Evolutionary conservation across 2,329 filamentous ascomycete genomes (phyloP).

Genomic region (Helotiales sp.): DNA sequence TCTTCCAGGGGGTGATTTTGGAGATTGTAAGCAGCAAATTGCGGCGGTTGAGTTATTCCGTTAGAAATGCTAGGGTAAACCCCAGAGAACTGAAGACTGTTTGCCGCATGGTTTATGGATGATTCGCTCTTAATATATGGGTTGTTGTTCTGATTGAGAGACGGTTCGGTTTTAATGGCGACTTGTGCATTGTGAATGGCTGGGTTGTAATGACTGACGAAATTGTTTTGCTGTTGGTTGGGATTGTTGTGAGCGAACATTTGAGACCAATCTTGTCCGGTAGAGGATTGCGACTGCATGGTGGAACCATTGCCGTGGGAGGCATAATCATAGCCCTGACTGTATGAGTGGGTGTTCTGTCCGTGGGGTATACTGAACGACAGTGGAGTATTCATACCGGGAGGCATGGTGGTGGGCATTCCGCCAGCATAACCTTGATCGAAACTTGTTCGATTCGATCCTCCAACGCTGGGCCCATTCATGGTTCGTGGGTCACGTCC

Average conservation of each 20-base stretch:
- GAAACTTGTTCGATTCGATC: conserved; percentile 44
- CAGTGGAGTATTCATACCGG: conserved; percentile 59
- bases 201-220: conserved; percentile 42
- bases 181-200: conserved; percentile 70
- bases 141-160: conserved; percentile 44
- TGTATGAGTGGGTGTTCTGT: conserved; percentile 53
- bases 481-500: conserved; percentile 60
- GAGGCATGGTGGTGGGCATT: conserved; percentile 60
- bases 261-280: conserved; percentile 70
- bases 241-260: conserved; percentile 65
- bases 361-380: conserved; percentile 63
- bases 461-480: conserved; percentile 51
- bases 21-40: conserved; percentile 43
- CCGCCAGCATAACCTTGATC: conserved; percentile 59
- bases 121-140: conserved; percentile 60
- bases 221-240: conserved; percentile 62
- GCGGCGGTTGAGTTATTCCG: conserved; percentile 33
- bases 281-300: conserved; percentile 31
- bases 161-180: conserved; percentile 61
- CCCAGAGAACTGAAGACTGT: conserved; percentile 25
- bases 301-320: conserved; percentile 34
- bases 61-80: conserved; percentile 24
- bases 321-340: conserved; percentile 37
- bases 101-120: conserved; percentile 45
- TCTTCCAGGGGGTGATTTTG: conserved; percentile 49